Evolutionary conservation across 2,329 filamentous ascomycete genomes (phyloP).

Genomic region (Ciborinia camelliae): DNA sequence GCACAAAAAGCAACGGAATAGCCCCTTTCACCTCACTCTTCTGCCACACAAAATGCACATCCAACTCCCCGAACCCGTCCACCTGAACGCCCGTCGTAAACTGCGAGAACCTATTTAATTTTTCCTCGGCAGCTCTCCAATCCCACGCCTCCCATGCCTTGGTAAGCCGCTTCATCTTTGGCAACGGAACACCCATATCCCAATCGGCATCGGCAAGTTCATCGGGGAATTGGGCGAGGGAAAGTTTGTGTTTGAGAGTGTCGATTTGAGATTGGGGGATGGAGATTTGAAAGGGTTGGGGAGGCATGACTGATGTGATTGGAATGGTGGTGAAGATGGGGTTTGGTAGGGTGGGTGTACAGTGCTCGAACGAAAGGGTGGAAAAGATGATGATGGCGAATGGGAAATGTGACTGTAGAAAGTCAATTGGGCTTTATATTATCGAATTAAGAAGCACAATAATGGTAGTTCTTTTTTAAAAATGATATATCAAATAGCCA

Average conservation of each 20-base stretch:
- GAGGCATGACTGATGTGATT: slow-evolving; percentile 22
- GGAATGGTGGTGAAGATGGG: too few relatives aligned
- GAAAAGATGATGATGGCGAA: background rate
- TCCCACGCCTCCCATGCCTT: slow-evolving; percentile 58
- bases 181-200: slow-evolving; percentile 58
- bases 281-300: slow-evolving; percentile 46
- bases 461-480: too few relatives aligned
- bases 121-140: slow-evolving; percentile 58
- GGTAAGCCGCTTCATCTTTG: slow-evolving; percentile 57
- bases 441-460: background rate
- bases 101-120: slow-evolving; percentile 56
- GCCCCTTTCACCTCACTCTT: slow-evolving; percentile 48
- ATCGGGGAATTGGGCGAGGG: slow-evolving; percentile 52
- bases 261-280: slow-evolving; percentile 52
- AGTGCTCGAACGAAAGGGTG: too few relatives aligned
- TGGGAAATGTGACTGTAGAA: background rate
- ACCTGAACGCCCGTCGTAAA: slow-evolving; percentile 52
- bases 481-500: background rate
- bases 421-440: background rate
- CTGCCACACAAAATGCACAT: slow-evolving; percentile 63
- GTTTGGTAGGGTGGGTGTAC: background rate
- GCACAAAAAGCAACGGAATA: slow-evolving; percentile 58
- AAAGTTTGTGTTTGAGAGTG: slow-evolving; percentile 54
- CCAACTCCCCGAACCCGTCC: slow-evolving; percentile 55
- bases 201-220: slow-evolving; percentile 51